A percentile compares a stretch with the other conserved stretches of the same genome.
Conservation (phyloP, 345 rosid genomes). For the Euphorbia pulcherrima region DNA sequence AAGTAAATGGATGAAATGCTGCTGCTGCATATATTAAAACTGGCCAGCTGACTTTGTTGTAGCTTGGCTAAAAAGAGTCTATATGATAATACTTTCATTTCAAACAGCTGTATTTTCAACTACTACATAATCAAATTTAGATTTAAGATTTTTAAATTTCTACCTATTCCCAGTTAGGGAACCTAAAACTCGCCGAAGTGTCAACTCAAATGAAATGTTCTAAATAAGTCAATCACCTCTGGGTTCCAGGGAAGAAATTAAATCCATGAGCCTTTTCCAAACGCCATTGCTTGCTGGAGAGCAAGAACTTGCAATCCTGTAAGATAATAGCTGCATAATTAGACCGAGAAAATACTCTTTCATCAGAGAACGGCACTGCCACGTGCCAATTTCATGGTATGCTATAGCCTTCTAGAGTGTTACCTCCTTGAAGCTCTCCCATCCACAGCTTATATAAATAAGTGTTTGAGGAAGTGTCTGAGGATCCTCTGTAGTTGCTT, state of each 20-base stretch:
- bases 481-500: slow-evolving; percentile 36
- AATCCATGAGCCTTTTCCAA: slow-evolving; percentile 85
- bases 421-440: slow-evolving; percentile 98
- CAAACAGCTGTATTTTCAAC: not conserved
- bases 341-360: slow-evolving; percentile 10
- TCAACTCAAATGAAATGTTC: not conserved
- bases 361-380: not conserved
- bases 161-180: not conserved
- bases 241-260: slow-evolving; percentile 92
- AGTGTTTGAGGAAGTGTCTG: slow-evolving; percentile 68
- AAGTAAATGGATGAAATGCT: not conserved
- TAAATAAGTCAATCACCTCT: slow-evolving; percentile 45
- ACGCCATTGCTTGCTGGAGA: slow-evolving; percentile 63
- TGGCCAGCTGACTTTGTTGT: not conserved
- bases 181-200: not conserved
- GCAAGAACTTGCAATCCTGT: slow-evolving; percentile 77
- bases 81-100: not conserved
- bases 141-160: not conserved
- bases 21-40: not conserved
- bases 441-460: slow-evolving; percentile 91
- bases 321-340: slow-evolving; percentile 5
- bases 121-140: not conserved
- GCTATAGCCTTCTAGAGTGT: slow-evolving; percentile 1
- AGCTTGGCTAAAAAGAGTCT: not conserved
- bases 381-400: not conserved